Conservation (phyloP, 2,329 filamentous ascomycete genomes). For the Scolecobasidium constrictum region DNA sequence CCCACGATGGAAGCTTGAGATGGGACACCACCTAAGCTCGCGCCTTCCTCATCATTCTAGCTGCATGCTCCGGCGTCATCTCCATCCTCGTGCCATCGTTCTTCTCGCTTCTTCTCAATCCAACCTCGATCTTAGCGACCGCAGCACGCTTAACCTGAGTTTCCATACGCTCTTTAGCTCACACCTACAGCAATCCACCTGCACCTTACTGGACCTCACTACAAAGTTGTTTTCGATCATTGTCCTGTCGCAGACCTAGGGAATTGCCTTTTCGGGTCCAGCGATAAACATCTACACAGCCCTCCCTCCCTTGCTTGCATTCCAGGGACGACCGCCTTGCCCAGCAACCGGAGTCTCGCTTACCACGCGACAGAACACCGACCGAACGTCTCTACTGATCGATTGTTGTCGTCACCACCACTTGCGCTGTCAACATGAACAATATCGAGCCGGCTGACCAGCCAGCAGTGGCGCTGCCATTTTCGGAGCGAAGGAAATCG, state of each 20-base stretch:
- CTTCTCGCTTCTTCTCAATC: neutral
- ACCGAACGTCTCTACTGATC: neutral
- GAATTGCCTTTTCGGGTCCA: neutral
- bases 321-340: no score
- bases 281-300: neutral
- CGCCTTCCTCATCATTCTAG: neutral
- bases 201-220: neutral
- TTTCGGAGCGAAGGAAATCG: conserved; percentile 1
- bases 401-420: neutral
- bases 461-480: conserved; percentile 7
- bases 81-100: neutral
- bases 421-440: conserved; percentile 2
- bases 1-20: neutral
- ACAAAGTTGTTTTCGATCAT: no score
- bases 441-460: conserved; percentile 5
- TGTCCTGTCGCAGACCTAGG: neutral
- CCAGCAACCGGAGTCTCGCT: no score
- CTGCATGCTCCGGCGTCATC: neutral
- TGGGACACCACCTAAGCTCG: neutral
- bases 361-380: no score
- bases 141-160: neutral
- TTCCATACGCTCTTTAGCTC: neutral
- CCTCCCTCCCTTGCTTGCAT: neutral
- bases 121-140: neutral
- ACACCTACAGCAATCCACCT: neutral